Evolutionary conservation across 805 yeast genomes (phyloP), one percentile per base, ranked within the genome.

Genomic region (Yamadazyma philogaea): DNA sequence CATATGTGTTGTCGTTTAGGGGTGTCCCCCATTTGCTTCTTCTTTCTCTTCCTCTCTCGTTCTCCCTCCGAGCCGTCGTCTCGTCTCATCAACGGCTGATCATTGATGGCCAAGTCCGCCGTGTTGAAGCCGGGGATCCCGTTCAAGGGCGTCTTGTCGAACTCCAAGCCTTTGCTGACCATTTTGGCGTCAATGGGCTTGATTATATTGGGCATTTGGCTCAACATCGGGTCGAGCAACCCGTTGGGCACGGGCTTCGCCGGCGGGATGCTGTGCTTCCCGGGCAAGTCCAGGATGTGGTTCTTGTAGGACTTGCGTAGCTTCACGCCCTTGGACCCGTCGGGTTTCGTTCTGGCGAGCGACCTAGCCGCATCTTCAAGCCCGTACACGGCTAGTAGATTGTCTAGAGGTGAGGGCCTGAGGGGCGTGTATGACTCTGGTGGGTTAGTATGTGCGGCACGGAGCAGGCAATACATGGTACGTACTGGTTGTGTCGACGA

Each of bases 261-360:
- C 0, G 60, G 72, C n/a, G 87, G 85, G 31, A 84, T 79, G 28
- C 70, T 71, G 51, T 81, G 87, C 56, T 82, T 83, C 2, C 90
- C 97, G 0, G 96, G 86, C 21, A 93, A 68, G 52, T 90, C 97
- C 30, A 77, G 72, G 11, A 93, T 84, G 59, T 91, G 98, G 50
- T 90, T 89, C 61, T 93, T 93, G 66, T 93, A 93, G 0, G 97
- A 88, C 64, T 93, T 93, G 54, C 99, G 76, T 42, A 93, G 75
- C 64, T 93, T 93, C 30, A 89, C 89, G 42, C 96, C 96, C 52
- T 87, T 89, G 0, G 93, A 77, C 0, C 96, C 96, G 54, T 84
- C 95, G 2, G 88, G 82, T 54, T 87, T 89, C 8, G 83, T 75
- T 56, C 99, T 76, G 1, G 96, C 96, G 33, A 93, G 83, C 3